Base-by-base conservation (phyloP, 2,329 filamentous ascomycete species). In the Neonectria punicea region DNA sequence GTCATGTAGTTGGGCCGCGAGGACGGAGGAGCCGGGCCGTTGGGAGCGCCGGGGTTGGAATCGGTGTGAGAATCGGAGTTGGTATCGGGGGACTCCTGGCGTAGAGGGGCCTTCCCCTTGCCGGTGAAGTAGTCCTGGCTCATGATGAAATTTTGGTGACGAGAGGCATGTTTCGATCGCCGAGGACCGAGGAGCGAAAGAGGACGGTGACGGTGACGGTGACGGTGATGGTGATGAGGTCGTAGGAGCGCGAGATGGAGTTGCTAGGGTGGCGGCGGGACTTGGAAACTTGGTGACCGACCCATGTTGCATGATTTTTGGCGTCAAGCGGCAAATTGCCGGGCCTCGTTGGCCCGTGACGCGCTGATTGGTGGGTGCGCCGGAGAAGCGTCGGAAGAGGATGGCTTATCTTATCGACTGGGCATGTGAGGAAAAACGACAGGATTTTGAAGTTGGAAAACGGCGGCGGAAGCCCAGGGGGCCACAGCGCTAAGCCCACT, bases 1-100 rank as follows among this genome's bases (percentile, higher is more conserved):
- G 93, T 97, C 90, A 97, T 93, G 80, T 94, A 98, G 64, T 89
- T 86, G 55, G 91, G 91, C 66, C 75, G 75, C 63, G 71, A 76
- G 54, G 75, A 67, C 18, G 74, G 70, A 69, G 72, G 68, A 56
- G 70, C 53, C 56, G 70, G 63, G 46, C 75, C 71, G 30, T 75
- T 74, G 66, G 74, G 67, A 53, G 70, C 54, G 61, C 68, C 56
- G 54, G 53, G 20, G 43, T 71, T 63, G 50, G 61, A 49, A n/a
- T 70, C 68, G 53, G 64, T 53, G 51, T 78, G 74, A 54, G 72
- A 64, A 20, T 43, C 69, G 61, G 75, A 70, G 64, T 71, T 63
- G 54, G 56, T 41, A 16, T 70, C 68, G 53, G 64, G 53, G 55
- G 72, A 63, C 54, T 77, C 77, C 66, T 75, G 74, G 60, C 72